Evolutionary conservation across 2,329 filamentous ascomycete genomes (phyloP).

Genomic region (Tolypocladium pustulatum): DNA sequence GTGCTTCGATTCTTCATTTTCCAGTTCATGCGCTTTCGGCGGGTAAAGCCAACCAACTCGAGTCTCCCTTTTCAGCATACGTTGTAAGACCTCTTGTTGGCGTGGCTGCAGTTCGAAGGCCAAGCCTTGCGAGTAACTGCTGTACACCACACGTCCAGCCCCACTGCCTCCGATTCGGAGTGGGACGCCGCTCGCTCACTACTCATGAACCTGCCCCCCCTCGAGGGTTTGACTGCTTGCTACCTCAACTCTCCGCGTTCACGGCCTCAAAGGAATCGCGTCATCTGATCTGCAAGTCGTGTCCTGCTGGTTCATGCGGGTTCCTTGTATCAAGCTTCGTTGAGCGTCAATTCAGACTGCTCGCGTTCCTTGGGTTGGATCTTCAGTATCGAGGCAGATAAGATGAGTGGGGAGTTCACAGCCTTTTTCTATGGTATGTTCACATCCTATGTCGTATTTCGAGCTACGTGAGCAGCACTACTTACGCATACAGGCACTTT

Average conservation of each 20-base stretch:
- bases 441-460: not conserved
- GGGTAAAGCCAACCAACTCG: not conserved
- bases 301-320: not conserved
- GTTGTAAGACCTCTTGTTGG: too few species aligned
- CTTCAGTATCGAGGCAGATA: slow-evolving; percentile 4
- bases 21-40: not conserved
- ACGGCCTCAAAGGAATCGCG: not conserved
- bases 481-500: slow-evolving; percentile 20
- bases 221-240: not conserved
- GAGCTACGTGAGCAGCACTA: not conserved
- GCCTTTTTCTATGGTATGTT: slow-evolving; percentile 48
- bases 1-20: not conserved
- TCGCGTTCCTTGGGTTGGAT: not conserved
- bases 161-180: not conserved
- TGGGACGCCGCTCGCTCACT: not conserved
- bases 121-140: too few species aligned
- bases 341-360: not conserved
- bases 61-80: not conserved
- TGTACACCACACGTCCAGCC: not conserved
- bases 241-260: not conserved
- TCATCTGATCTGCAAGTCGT: not conserved
- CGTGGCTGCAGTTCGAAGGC: too few species aligned
- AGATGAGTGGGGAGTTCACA: slow-evolving; percentile 30
- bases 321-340: not conserved
- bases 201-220: not conserved